phyloP scores from a whole-genome alignment of 805 yeast genomes.

The Schizosaccharomyces osmophilus region DNA sequence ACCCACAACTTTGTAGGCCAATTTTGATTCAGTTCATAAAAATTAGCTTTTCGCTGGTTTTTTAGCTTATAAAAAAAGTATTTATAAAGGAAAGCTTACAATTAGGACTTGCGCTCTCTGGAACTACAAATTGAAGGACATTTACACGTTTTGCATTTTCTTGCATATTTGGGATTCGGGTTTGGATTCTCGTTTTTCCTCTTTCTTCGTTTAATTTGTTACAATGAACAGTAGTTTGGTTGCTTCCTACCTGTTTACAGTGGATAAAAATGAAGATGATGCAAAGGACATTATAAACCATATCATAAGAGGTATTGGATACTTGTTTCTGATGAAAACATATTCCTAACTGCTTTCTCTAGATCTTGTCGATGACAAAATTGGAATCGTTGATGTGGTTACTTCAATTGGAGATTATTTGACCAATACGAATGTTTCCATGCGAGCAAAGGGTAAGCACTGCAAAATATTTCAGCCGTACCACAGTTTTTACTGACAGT shows the following conservation, averaged over 20 bases:
- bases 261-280: background rate
- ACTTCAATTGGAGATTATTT: slow-evolving; percentile 28
- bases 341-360: too few species aligned
- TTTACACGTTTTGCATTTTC: too few species aligned
- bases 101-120: too few species aligned
- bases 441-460: slow-evolving; percentile 21
- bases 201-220: background rate
- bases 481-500: background rate
- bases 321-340: too few species aligned
- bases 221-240: background rate
- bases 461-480: background rate
- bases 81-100: too few species aligned
- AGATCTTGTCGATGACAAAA: background rate
- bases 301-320: background rate
- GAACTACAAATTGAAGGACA: too few species aligned
- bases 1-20: too few species aligned
- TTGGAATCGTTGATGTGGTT: background rate
- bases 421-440: slow-evolving; percentile 30
- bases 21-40: too few species aligned
- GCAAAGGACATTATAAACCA: background rate
- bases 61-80: too few species aligned
- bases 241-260: background rate
- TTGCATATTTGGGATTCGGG: too few species aligned
- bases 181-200: too few species aligned
- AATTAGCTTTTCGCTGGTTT: too few species aligned